Conservation (phyloP, 2,329 filamentous ascomycete species). For the Claviceps citrina region DNA sequence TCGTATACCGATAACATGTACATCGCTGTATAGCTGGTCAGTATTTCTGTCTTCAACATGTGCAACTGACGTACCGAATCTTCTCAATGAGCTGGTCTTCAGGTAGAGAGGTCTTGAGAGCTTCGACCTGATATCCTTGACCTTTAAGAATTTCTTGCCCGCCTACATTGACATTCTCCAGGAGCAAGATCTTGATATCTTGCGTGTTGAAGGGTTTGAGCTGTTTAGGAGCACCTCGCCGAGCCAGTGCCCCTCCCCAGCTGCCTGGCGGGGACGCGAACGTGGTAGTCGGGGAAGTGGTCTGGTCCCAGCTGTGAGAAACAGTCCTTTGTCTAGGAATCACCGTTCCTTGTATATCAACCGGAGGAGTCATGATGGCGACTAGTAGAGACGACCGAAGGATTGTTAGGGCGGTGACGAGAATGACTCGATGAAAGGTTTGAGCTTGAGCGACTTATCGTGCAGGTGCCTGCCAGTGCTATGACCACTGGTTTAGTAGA, state of each 20-base stretch:
- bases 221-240: conserved; percentile 43
- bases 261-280: conserved; percentile 61
- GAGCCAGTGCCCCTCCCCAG: conserved; percentile 31
- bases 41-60: conserved; percentile 2
- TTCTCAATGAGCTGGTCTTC: conserved; percentile 94
- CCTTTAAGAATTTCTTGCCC: conserved; percentile 65
- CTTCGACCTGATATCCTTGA: conserved; percentile 94
- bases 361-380: conserved; percentile 25
- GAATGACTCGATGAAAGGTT: not conserved
- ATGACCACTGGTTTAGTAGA: no score
- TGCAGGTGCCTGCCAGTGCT: no score
- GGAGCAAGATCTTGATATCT: conserved; percentile 87
- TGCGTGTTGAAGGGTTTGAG: conserved; percentile 91
- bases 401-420: not conserved
- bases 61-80: conserved; percentile 52
- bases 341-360: conserved; percentile 30
- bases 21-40: conserved; percentile 42
- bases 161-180: conserved; percentile 92
- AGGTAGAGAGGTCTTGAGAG: conserved; percentile 71
- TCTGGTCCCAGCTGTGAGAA: conserved; percentile 41
- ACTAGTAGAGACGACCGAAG: not conserved
- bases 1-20: conserved; percentile 94
- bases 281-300: conserved; percentile 61
- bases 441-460: not conserved
- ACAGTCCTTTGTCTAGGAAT: conserved; percentile 23